phyloP scores from a whole-genome alignment of 164 flowering plant genomes.

The grape (Vitis vinifera) region DNA sequence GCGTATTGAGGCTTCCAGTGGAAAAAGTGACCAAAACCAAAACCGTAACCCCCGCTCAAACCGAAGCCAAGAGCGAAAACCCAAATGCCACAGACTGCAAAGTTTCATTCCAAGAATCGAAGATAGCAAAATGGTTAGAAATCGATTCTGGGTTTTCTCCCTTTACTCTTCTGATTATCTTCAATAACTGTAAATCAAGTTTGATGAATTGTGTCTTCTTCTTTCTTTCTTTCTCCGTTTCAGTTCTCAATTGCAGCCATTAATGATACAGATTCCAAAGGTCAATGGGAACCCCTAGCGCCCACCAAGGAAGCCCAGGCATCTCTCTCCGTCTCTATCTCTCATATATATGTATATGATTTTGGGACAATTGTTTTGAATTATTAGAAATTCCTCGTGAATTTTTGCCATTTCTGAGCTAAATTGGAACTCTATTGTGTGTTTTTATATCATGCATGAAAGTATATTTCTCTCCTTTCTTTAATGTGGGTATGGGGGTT shows the following conservation, averaged over 20 bases:
- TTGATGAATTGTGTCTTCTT: not conserved
- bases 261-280: constrained; percentile 74
- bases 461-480: too few species aligned
- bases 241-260: constrained; percentile 96
- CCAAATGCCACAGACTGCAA: not conserved
- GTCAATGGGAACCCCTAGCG: constrained; percentile 85
- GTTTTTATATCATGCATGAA: too few species aligned
- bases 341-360: not conserved
- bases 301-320: constrained; percentile 99
- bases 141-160: not conserved
- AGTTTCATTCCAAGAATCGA: not conserved
- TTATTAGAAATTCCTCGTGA: too few species aligned
- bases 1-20: too few species aligned
- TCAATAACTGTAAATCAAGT: not conserved
- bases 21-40: too few species aligned
- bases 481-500: too few species aligned
- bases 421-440: too few species aligned
- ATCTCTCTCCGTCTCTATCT: constrained; percentile 8
- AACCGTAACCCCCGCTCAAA: too few species aligned
- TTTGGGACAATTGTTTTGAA: not conserved
- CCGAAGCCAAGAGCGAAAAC: not conserved
- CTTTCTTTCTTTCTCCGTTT: constrained; percentile 11
- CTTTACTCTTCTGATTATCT: not conserved
- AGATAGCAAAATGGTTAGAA: not conserved
- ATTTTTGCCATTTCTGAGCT: too few species aligned